phyloP scores from a whole-genome alignment of 2,329 filamentous ascomycete genomes.

The Paraphoma sp. region DNA sequence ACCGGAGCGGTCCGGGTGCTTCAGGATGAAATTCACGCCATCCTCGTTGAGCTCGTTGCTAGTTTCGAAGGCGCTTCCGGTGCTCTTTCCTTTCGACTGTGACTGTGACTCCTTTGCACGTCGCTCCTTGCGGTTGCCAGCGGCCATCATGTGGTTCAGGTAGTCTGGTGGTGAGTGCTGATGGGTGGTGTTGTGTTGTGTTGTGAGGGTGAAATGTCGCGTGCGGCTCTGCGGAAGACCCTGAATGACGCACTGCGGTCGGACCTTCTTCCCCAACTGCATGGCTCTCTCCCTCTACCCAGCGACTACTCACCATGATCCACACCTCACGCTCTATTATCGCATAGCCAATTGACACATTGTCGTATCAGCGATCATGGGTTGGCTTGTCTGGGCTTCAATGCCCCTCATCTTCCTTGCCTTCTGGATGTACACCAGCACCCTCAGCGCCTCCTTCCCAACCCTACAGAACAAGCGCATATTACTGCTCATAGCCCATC shows the following conservation, averaged over 20 bases:
- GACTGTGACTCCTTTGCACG: slow-evolving; percentile 46
- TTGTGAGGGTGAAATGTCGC: slow-evolving; percentile 18
- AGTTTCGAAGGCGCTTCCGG: slow-evolving; percentile 47
- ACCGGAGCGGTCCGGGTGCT: slow-evolving; percentile 71
- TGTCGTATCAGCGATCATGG: slow-evolving; percentile 38
- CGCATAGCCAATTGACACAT: neutral
- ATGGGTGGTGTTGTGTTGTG: slow-evolving; percentile 4
- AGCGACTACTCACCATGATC: neutral
- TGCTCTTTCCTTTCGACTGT: slow-evolving; percentile 18
- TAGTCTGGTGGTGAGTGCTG: slow-evolving; percentile 1
- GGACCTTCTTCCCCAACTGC: slow-evolving; percentile 16
- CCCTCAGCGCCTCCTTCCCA: slow-evolving; percentile 62
- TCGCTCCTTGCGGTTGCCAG: slow-evolving; percentile 54
- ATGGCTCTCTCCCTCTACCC: slow-evolving; percentile 1
- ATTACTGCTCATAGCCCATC: slow-evolving; percentile 92
- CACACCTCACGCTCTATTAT: neutral
- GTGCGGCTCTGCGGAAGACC: slow-evolving; percentile 28
- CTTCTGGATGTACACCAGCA: slow-evolving; percentile 57
- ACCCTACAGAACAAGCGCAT: slow-evolving; percentile 82
- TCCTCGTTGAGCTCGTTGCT: slow-evolving; percentile 47
- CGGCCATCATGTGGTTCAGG: slow-evolving; percentile 27
- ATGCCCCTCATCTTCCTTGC: slow-evolving; percentile 52
- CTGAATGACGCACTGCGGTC: slow-evolving; percentile 20
- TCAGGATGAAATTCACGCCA: slow-evolving; percentile 65
- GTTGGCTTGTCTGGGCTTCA: slow-evolving; percentile 48